Conservation (phyloP, 176 grass and related monocot species). For the Lolium rigidum region DNA sequence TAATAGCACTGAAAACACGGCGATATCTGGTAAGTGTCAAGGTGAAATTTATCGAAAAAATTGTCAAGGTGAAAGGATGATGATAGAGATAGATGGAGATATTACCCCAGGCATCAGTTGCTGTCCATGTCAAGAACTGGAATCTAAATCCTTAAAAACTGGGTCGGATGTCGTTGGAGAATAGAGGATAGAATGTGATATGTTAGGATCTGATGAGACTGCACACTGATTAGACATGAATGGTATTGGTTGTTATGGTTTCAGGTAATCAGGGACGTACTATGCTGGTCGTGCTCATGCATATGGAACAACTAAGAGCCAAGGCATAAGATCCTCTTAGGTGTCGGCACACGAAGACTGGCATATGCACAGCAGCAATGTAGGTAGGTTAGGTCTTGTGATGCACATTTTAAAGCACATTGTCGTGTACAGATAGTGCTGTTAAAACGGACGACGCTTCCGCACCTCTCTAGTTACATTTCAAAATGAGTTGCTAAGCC, state of each 20-base stretch:
- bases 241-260: slow-evolving; percentile 34
- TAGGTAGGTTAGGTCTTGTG: slow-evolving; percentile 44
- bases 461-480: not conserved
- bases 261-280: slow-evolving; percentile 29
- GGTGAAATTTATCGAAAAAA: too few species aligned
- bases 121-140: slow-evolving; percentile 28
- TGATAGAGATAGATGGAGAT: too few species aligned
- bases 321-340: slow-evolving; percentile 39
- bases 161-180: not conserved
- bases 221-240: not conserved
- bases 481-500: not conserved
- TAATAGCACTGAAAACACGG: too few species aligned
- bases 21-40: too few species aligned
- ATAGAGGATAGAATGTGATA: slow-evolving; percentile 38
- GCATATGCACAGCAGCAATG: slow-evolving; percentile 25
- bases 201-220: slow-evolving; percentile 33
- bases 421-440: not conserved
- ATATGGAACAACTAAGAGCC: slow-evolving; percentile 5
- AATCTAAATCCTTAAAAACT: slow-evolving; percentile 37
- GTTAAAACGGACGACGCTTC: slow-evolving; percentile 25
- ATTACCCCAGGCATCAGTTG: not conserved
- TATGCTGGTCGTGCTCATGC: not conserved
- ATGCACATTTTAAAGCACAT: slow-evolving; percentile 23
- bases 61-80: too few species aligned
- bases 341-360: slow-evolving; percentile 37